Evolutionary conservation across 2,329 filamentous ascomycete genomes (phyloP).

Genomic region (Penicillium thymicola): DNA sequence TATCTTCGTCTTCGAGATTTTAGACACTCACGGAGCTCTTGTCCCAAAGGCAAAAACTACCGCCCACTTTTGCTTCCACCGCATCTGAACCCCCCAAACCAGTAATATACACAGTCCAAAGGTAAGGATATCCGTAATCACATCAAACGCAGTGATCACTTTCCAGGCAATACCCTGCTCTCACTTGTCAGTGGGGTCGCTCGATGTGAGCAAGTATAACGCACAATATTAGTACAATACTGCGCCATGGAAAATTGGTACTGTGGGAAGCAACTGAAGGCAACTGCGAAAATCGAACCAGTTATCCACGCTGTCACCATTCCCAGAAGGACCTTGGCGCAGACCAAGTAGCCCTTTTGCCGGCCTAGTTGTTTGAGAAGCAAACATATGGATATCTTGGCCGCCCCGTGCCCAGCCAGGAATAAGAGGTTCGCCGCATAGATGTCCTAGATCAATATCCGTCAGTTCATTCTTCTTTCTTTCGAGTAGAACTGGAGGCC

Average conservation of each 20-base stretch:
- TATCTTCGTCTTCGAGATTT: background rate
- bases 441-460: background rate
- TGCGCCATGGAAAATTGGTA: background rate
- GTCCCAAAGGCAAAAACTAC: background rate
- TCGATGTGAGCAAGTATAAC: background rate
- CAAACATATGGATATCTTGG: background rate
- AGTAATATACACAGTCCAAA: background rate
- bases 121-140: background rate
- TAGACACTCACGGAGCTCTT: background rate
- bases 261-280: background rate
- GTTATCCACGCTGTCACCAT: background rate
- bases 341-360: background rate
- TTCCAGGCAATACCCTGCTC: background rate
- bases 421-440: background rate
- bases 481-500: background rate
- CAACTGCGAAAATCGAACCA: background rate
- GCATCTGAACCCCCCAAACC: background rate
- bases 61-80: background rate
- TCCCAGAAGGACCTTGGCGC: background rate
- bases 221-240: background rate
- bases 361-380: background rate
- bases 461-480: background rate
- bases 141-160: background rate
- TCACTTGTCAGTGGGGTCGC: background rate
- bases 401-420: background rate